These are phyloP conservation scores for Pythium vanterpoolii DNA, from an alignment of 352 stramenopile species.

Conservation along the genomic window DNA sequence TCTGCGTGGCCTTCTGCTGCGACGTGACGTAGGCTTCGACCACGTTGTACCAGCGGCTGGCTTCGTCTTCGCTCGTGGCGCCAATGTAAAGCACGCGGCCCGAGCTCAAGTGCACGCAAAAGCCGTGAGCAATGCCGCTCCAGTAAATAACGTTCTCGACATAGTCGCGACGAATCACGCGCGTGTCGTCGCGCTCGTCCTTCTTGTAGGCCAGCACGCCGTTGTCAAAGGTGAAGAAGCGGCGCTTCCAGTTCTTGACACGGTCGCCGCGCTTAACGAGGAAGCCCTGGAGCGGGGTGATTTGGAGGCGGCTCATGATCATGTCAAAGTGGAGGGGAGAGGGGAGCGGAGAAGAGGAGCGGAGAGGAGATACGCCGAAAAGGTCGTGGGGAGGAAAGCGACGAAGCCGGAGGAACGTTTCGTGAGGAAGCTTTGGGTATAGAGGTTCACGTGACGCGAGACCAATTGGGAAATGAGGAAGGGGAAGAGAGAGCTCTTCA, in stretches of 20 bases:
- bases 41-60: conserved; percentile 47
- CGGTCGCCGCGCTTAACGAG: conserved; percentile 56
- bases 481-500: neutral
- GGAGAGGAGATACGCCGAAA: conserved; percentile 4
- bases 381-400: too few species aligned
- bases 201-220: conserved; percentile 64
- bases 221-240: conserved; percentile 66
- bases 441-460: conserved; percentile 1
- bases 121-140: conserved; percentile 49
- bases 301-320: conserved; percentile 15
- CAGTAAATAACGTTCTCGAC: conserved; percentile 66
- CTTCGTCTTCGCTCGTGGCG: conserved; percentile 48
- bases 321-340: neutral
- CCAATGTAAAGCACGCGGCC: conserved; percentile 51
- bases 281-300: conserved; percentile 36
- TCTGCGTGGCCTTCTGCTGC: conserved; percentile 40
- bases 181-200: conserved; percentile 36
- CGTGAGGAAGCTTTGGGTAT: neutral
- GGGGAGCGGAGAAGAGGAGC: too few species aligned
- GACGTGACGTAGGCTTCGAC: conserved; percentile 43
- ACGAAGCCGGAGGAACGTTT: too few species aligned
- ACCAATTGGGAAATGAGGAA: conserved; percentile 6
- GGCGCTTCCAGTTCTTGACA: conserved; percentile 65
- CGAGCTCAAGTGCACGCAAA: conserved; percentile 51
- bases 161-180: conserved; percentile 45